Evolutionary conservation across 495 filamentous ascomycete genomes (phyloP), one percentile per base, ranked within the genome.

Genomic region (Hypoxylon intermedium): DNA sequence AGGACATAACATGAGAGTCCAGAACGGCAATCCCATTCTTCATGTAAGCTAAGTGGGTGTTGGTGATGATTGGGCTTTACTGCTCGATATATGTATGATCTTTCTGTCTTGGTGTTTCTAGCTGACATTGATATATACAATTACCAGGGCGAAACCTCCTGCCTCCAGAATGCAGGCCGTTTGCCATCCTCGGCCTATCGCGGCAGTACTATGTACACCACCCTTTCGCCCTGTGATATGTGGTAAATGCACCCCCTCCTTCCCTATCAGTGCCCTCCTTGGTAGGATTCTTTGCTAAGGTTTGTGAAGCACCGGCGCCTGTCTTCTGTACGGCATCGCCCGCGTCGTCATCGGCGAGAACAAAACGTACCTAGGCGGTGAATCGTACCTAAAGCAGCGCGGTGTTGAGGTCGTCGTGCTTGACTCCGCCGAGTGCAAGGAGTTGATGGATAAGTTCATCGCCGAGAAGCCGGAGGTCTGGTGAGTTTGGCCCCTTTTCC

Each of bases 341-440:
- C 86, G 90, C 2, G 89, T 94, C 2, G 89, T 96, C 28, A 84
- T 95, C 75, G 91, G 91, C 6, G 91, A 96, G 77, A 92, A 93
- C 68, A 81, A 82, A 67, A 93, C 82, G 40, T 92, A 92, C 57
- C 65, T 90, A 2, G 90, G 89, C 36, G 90, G 89, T 12, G 90
- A 95, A 72, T 82, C 86, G 9, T 87, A 91, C 65, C 78, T 95
- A 12, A 79, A 80, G 67, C 80, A 80, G 63, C 80, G 84, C 24
- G 91, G 90, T 5, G 83, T 93, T 65, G 87, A 94, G 58, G 87
- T 94, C 0, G 76, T 91, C 6, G 87, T 91, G 26, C 65, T 93
- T 33, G 80, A 90, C 60, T 86, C 85, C 63, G 53, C 79, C 21
- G 84, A 89, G 70, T 91, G 88, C 64, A 83, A 83, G 74, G 80